phyloP scores from a whole-genome alignment of 176 grass and related monocot genomes.

The Elaeis guineensis region DNA sequence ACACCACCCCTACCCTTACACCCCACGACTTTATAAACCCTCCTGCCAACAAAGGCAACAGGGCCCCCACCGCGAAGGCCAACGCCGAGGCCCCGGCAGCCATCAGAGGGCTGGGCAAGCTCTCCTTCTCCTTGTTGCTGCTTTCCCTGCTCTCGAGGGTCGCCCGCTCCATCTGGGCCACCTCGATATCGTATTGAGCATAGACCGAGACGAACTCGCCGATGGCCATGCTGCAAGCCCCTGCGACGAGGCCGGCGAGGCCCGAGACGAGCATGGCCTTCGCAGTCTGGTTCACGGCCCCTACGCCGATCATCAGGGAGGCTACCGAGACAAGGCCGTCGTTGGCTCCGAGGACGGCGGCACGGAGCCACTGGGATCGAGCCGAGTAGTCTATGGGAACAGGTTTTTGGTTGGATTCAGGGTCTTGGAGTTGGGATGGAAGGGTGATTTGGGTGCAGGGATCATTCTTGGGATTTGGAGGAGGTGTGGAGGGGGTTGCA shows the following conservation, averaged over 20 bases:
- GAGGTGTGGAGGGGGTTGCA: background rate
- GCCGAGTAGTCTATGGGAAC: conserved; percentile 49
- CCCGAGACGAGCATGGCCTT: conserved; percentile 77
- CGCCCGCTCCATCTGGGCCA: conserved; percentile 28
- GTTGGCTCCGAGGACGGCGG: conserved; percentile 85
- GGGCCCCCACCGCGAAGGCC: conserved; percentile 58
- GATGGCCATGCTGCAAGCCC: conserved; percentile 97
- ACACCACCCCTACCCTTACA: conserved; percentile 40
- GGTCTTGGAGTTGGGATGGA: background rate
- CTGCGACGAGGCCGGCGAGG: conserved; percentile 67
- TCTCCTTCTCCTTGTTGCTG: background rate
- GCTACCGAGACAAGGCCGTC: conserved; percentile 91
- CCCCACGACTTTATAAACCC: conserved; percentile 30
- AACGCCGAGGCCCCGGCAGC: conserved; percentile 72
- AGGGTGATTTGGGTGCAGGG: background rate
- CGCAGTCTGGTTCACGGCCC: conserved; percentile 35
- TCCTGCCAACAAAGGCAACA: conserved; percentile 60
- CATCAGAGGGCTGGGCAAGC: conserved; percentile 49
- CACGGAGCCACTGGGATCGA: conserved; percentile 93
- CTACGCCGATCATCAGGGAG: conserved; percentile 83
- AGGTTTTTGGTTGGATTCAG: background rate
- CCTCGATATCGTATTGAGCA: conserved; percentile 84
- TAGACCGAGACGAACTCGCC: conserved; percentile 93
- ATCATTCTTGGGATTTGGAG: background rate
- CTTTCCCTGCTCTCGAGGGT: background rate